These are phyloP conservation scores for Xerocomus potaroensis DNA, from an alignment of 768 basidiomycete genomes.

Conservation along the genomic window DNA sequence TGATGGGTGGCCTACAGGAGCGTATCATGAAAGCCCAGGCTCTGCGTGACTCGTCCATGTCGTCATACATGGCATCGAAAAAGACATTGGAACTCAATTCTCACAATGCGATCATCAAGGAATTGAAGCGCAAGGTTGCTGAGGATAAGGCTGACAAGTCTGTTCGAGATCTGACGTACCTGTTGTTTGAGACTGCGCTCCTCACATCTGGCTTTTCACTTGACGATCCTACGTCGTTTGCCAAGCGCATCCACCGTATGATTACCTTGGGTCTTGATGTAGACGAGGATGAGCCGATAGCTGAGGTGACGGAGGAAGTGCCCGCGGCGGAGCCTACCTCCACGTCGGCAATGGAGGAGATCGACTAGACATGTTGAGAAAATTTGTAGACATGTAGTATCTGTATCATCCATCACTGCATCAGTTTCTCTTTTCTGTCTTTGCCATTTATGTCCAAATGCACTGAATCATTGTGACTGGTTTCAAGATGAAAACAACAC, in stretches of 20 bases:
- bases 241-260: constrained; percentile 97
- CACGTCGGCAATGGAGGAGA: constrained; percentile 95
- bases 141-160: constrained; percentile 99
- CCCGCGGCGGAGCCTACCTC: constrained; percentile 59
- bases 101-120: constrained; percentile 87
- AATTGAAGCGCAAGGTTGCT: constrained; percentile 90
- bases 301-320: constrained; percentile 37
- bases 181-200: constrained; percentile 95
- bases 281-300: constrained; percentile 58
- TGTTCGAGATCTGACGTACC: constrained; percentile 91
- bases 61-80: constrained; percentile 98
- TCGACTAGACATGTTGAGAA: constrained; percentile 52
- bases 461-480: too few relatives aligned
- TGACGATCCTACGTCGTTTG: constrained; percentile 92
- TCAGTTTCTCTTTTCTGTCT: constrained; percentile 20
- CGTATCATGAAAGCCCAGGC: constrained; percentile 99
- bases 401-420: constrained; percentile 26
- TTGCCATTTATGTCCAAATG: too few relatives aligned
- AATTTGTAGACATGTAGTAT: constrained; percentile 15
- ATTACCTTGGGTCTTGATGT: constrained; percentile 88
- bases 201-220: constrained; percentile 95
- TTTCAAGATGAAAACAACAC: too few relatives aligned
- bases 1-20: constrained; percentile 44
- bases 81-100: constrained; percentile 98
- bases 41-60: constrained; percentile 94